Evolutionary conservation across 2,329 filamentous ascomycete species (phyloP).

Genomic region (Rugonectria rugulosa): DNA sequence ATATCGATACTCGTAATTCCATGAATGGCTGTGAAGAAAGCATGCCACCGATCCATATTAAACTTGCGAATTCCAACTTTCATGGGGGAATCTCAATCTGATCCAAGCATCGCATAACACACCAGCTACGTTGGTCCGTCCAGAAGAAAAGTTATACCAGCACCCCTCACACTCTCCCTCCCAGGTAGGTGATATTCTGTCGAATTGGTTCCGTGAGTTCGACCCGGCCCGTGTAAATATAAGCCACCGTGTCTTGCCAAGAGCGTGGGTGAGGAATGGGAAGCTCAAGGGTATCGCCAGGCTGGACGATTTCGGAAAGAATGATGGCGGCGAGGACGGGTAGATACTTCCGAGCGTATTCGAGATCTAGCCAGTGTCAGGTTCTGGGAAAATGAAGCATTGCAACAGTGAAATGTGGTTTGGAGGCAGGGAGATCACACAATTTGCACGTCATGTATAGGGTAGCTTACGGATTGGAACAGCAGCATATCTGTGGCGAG

Average conservation of each 20-base stretch:
- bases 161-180: slow-evolving; percentile 50
- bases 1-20: too few relatives aligned
- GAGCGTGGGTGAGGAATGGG: slow-evolving; percentile 64
- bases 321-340: slow-evolving; percentile 64
- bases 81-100: too few relatives aligned
- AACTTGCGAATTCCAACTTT: too few relatives aligned
- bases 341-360: slow-evolving; percentile 47
- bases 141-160: not conserved
- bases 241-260: slow-evolving; percentile 63
- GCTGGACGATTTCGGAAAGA: slow-evolving; percentile 58
- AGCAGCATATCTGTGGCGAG: slow-evolving; percentile 18
- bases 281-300: slow-evolving; percentile 63
- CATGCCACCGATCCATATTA: too few relatives aligned
- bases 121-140: too few relatives aligned
- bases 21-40: too few relatives aligned
- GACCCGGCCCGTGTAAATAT: slow-evolving; percentile 61
- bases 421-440: not conserved
- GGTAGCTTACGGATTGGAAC: slow-evolving; percentile 38
- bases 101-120: too few relatives aligned
- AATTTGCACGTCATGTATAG: slow-evolving; percentile 4
- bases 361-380: slow-evolving; percentile 37
- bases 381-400: not conserved
- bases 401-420: not conserved
- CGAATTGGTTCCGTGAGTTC: slow-evolving; percentile 53
- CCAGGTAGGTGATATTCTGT: slow-evolving; percentile 63